Evolutionary conservation across 208 protist species (phyloP), one percentile per base, ranked within the genome.

Genomic region (Acanthamoeba culbertsoni): DNA sequence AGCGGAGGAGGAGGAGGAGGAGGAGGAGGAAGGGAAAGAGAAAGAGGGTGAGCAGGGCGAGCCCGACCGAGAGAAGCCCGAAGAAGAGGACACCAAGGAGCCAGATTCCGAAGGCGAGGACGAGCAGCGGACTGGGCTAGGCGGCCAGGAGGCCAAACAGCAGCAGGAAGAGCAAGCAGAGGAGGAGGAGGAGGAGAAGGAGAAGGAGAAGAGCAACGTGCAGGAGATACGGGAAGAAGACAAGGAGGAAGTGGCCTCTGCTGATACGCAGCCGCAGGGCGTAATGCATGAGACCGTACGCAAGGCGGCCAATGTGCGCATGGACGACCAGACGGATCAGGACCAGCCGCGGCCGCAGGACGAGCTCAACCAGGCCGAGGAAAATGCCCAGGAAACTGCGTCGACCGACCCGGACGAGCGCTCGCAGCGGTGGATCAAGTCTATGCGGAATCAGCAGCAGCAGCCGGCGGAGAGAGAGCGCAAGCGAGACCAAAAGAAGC

Each of bases 1-100:
- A 55, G 28, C 57, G 51, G 51, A 92, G 35, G 35, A 95, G 92
- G 55, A 91, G 12, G 31, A 95, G 42, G 33, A 59, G 23, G 28
- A 77, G 20, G 62, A 95, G 37, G 48, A 97, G n/a, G 33, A 97
- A 51, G 93, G 95, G 26, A 43, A 82, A 18, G 92, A 96, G 26
- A 28, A 93, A 63, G 43, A 95, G 45, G 7, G 28, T n/a, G 45
- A 75, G 18, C 33, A 8, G 65, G 26, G 37, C 14, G 23, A 93
- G 8, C 12, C 55, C 42, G 31, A 40, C 26, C 12, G 35, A 65
- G 45, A 91, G 16, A 35, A 88, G 20, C 35, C 65, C n/a, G 71
- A 89, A 10, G 92, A 73, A 91, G 94, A 82, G 18, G 75, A 92
- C 23, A 57, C 59, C 20, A 37, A 55, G 18, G 45, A 94, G n/a